These are phyloP conservation scores for Corniculantispora saksenae DNA, from an alignment of 2,329 filamentous ascomycete genomes.

Conservation along the genomic window DNA sequence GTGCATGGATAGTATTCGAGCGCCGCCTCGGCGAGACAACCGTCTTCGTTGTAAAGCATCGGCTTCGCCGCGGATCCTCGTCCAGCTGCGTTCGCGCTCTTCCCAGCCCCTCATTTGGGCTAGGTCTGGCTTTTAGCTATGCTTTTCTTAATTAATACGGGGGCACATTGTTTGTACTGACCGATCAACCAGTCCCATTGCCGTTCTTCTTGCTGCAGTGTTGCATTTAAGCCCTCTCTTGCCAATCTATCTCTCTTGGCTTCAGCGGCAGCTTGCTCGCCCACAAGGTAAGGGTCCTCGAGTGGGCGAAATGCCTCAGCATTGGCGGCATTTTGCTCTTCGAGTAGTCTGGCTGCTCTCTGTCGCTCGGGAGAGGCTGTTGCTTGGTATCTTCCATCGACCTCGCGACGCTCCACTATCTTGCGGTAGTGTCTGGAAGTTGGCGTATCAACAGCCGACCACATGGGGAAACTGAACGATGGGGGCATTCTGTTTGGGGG, in stretches of 20 bases:
- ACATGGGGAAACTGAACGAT: constrained; percentile 59
- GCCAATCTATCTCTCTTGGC: constrained; percentile 59
- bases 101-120: constrained; percentile 54
- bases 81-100: constrained; percentile 52
- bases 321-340: constrained; percentile 6
- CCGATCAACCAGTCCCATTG: constrained; percentile 63
- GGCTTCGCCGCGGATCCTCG: constrained; percentile 41
- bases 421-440: constrained; percentile 62
- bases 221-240: constrained; percentile 55
- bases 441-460: constrained; percentile 57
- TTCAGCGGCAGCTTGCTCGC: constrained; percentile 61
- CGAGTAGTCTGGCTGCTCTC: background rate
- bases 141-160: background rate
- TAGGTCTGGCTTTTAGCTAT: constrained; percentile 30
- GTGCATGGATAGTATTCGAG: constrained; percentile 12
- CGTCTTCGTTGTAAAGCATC: constrained; percentile 29
- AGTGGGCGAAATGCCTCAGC: constrained; percentile 46
- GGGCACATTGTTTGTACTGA: constrained; percentile 36
- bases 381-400: constrained; percentile 40
- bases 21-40: constrained; percentile 16
- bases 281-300: constrained; percentile 69
- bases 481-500: constrained; percentile 51
- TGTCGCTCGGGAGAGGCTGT: constrained; percentile 24
- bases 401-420: constrained; percentile 63
- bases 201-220: constrained; percentile 57